Percentiles rank a stretch among this genome's conserved stretches.
Evolutionary conservation across 2,329 filamentous ascomycete genomes (phyloP).

Genomic region (Arthrobotrys iridis): DNA sequence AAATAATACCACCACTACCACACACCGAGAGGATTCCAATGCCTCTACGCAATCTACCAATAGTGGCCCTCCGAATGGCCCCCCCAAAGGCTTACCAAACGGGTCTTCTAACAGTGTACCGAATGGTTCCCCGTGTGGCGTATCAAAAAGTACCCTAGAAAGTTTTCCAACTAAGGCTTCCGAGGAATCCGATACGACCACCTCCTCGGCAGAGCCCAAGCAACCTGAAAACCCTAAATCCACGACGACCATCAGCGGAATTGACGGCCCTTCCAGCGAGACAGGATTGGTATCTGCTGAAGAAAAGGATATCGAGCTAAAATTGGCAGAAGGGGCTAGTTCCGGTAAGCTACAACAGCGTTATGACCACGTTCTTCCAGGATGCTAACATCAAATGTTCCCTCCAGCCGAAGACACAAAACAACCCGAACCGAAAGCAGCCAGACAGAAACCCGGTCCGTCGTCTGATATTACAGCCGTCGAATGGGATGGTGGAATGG

Average conservation of each 20-base stretch:
- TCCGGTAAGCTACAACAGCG: constrained; percentile 14
- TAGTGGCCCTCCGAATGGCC: not conserved
- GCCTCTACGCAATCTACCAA: constrained; percentile 2
- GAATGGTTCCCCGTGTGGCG: too few species aligned
- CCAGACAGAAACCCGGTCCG: constrained; percentile 44
- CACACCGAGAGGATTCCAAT: constrained; percentile 28
- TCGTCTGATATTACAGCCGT: constrained; percentile 51
- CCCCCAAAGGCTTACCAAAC: constrained; percentile 7
- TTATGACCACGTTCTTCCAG: not conserved
- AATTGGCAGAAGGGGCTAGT: constrained; percentile 16
- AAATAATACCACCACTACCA: constrained; percentile 24
- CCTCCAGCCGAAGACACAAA: constrained; percentile 5
- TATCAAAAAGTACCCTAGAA: too few species aligned
- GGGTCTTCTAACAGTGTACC: too few species aligned
- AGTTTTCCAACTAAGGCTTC: constrained; percentile 12
- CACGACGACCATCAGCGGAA: constrained; percentile 3
- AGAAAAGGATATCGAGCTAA: constrained; percentile 23
- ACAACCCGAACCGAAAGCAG: not conserved
- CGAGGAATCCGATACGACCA: not conserved
- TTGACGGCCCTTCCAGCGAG: constrained; percentile 19
- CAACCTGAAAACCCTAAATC: constrained; percentile 16
- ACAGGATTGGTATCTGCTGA: not conserved
- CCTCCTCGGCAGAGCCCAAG: not conserved
- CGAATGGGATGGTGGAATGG: constrained; percentile 54
- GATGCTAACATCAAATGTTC: not conserved